These are phyloP conservation scores for Cutaneotrichosporon spelunceum DNA, from an alignment of 1,284 basidiomycete genomes.

Conservation along the genomic window DNA sequence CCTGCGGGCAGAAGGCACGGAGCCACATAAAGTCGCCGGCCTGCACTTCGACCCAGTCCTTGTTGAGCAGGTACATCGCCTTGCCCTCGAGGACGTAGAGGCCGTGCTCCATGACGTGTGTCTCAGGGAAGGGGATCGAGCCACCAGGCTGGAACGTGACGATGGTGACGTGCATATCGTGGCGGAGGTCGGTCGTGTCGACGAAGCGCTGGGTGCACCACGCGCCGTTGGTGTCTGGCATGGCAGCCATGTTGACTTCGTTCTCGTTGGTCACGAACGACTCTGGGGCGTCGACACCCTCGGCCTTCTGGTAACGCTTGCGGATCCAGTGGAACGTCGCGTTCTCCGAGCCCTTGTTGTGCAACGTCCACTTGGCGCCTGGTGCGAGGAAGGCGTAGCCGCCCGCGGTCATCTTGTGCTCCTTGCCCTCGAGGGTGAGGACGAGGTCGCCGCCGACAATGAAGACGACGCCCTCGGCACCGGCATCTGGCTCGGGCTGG, in stretches of 20 bases:
- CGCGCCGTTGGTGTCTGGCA: background rate
- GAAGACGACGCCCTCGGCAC: background rate
- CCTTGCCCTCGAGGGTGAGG: background rate
- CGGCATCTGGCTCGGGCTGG: background rate
- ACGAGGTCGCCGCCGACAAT: background rate
- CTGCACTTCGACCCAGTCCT: background rate
- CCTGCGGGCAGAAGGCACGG: background rate
- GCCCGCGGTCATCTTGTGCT: background rate
- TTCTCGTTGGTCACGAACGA: background rate
- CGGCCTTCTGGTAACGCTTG: background rate
- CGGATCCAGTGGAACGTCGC: background rate
- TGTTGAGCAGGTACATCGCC: background rate
- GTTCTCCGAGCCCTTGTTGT: background rate
- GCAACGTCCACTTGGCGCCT: background rate
- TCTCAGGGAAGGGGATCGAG: background rate
- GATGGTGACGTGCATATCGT: background rate
- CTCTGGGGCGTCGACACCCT: background rate
- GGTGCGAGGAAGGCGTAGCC: background rate
- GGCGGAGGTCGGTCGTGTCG: background rate
- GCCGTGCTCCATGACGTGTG: background rate
- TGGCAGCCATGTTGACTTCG: background rate
- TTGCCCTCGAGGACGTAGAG: background rate
- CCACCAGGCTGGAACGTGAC: background rate
- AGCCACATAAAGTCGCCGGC: conserved; percentile 1
- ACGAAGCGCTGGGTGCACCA: background rate